These are phyloP conservation scores for Cyberlindnera petersonii DNA, from an alignment of 805 yeast genomes.

Conservation along the genomic window DNA sequence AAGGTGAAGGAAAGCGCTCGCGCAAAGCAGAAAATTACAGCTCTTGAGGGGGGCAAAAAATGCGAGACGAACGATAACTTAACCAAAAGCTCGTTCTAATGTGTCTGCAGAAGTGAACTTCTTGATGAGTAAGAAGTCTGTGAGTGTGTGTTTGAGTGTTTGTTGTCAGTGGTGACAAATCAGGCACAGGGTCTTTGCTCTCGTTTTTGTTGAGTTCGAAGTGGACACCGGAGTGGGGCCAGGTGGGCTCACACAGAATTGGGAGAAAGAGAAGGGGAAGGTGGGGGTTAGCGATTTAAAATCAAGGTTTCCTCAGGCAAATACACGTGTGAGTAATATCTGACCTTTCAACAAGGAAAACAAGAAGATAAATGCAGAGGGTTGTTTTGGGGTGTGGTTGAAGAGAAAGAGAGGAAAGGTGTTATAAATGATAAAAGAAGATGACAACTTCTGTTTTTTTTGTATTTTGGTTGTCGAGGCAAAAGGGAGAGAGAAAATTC, in stretches of 20 bases:
- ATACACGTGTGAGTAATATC: constrained; percentile 15
- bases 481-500: no score
- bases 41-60: background rate
- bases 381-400: constrained; percentile 5
- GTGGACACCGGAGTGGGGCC: constrained; percentile 1
- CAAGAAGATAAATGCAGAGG: constrained; percentile 10
- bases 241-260: background rate
- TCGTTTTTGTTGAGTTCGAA: constrained; percentile 3
- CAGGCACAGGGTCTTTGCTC: constrained; percentile 3
- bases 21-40: no score
- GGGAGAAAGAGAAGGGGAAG: background rate
- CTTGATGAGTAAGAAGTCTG: background rate
- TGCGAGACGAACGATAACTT: constrained; percentile 35
- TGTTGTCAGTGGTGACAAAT: background rate
- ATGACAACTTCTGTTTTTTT: background rate
- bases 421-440: background rate
- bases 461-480: no score
- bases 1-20: no score
- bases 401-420: background rate
- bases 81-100: constrained; percentile 37
- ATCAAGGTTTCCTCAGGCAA: constrained; percentile 26
- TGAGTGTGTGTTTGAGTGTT: background rate
- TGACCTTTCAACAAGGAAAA: constrained; percentile 19
- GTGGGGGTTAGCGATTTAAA: constrained; percentile 12
- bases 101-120: background rate